phyloP scores from a whole-genome alignment of 352 stramenopile genomes.

The Phytophthora megakarya region DNA sequence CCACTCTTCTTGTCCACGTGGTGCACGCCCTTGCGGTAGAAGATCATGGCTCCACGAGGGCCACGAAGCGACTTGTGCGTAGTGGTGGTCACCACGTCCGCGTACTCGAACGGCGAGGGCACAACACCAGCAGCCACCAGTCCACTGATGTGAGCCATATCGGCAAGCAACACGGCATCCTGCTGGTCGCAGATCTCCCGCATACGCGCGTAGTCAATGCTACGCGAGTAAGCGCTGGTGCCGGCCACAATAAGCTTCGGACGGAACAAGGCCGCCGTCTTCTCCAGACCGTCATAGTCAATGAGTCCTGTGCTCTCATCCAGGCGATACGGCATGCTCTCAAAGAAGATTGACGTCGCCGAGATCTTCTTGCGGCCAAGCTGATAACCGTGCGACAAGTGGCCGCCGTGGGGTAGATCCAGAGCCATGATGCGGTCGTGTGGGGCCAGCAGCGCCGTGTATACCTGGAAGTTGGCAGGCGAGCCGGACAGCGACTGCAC shows the following conservation, averaged over 20 bases:
- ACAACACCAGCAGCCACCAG: constrained; percentile 96
- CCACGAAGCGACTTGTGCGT: constrained; percentile 99
- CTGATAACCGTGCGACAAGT: constrained; percentile 99
- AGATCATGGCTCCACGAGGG: constrained; percentile 99
- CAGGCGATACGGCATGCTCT: constrained; percentile 99
- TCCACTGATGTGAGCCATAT: constrained; percentile 99
- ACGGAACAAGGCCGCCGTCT: constrained; percentile 92
- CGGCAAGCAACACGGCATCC: constrained; percentile 96
- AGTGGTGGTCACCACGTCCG: constrained; percentile 99
- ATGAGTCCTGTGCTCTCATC: constrained; percentile 97
- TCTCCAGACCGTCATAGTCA: constrained; percentile 98
- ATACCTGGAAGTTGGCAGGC: constrained; percentile 99
- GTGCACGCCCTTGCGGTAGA: constrained; percentile 97
- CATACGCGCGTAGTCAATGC: constrained; percentile 99
- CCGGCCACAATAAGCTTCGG: constrained; percentile 99
- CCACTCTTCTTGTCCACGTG: constrained; percentile 95
- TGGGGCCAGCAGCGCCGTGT: constrained; percentile 97
- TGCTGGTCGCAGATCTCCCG: constrained; percentile 94
- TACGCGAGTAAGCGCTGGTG: constrained; percentile 97
- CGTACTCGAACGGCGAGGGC: constrained; percentile 97
- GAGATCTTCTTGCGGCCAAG: constrained; percentile 99
- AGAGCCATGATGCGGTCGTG: constrained; percentile 99
- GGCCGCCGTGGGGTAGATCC: constrained; percentile 98
- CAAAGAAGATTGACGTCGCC: constrained; percentile 98
- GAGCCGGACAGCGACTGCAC: constrained; percentile 98